Conservation (phyloP, 176 grass and related monocot species). For the Themeda triandra region DNA sequence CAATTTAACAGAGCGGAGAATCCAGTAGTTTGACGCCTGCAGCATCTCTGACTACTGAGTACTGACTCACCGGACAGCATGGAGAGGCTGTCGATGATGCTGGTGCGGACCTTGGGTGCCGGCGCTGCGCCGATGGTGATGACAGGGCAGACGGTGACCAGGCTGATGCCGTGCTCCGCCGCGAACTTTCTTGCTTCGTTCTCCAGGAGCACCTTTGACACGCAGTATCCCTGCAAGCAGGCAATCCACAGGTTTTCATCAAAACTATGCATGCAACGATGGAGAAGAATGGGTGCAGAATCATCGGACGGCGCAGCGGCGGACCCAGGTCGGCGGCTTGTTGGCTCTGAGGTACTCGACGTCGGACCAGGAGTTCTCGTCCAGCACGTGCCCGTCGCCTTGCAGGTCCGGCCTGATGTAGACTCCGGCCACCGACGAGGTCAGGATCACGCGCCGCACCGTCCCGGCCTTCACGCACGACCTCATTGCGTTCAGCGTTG, state of each 20-base stretch:
- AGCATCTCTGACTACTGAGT: not conserved
- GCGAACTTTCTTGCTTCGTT: conserved; percentile 27
- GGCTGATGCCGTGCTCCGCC: conserved; percentile 27
- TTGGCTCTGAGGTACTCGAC: conserved; percentile 33
- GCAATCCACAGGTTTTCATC: too few species aligned
- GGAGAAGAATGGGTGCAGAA: not conserved
- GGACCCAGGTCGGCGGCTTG: conserved; percentile 42
- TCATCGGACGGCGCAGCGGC: not conserved
- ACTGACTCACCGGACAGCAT: conserved; percentile 26
- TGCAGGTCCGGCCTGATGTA: conserved; percentile 27
- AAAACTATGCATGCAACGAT: too few species aligned
- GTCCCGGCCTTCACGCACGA: conserved; percentile 56
- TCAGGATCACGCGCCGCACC: conserved; percentile 57
- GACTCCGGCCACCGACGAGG: conserved; percentile 47
- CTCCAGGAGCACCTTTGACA: conserved; percentile 39
- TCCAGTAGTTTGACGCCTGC: not conserved
- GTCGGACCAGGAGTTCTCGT: conserved; percentile 45
- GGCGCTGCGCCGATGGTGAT: conserved; percentile 19
- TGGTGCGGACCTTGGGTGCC: not conserved
- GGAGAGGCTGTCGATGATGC: conserved; percentile 34
- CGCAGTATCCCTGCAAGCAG: not conserved
- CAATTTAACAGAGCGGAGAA: not conserved
- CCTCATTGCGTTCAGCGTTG: conserved; percentile 60
- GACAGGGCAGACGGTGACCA: conserved; percentile 37
- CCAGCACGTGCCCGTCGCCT: conserved; percentile 1